These are phyloP conservation scores for Groenewaldozyma auringiensis DNA, from an alignment of 1,139 yeast species.

Conservation along the genomic window DNA sequence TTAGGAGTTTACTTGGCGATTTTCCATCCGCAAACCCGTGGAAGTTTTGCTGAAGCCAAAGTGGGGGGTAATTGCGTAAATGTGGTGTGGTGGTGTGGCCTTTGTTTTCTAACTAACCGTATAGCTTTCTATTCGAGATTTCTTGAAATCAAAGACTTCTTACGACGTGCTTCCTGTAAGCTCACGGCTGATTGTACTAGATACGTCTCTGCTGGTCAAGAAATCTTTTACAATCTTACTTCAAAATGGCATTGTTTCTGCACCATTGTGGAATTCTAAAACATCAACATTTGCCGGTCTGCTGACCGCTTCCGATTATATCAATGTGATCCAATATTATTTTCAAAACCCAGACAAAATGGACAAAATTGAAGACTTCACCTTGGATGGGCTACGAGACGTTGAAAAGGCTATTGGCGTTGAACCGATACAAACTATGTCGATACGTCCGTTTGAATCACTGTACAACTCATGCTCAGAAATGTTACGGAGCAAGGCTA, in stretches of 20 bases:
- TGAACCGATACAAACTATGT: conserved; percentile 77
- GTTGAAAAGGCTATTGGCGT: conserved; percentile 87
- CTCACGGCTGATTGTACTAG: conserved; percentile 86
- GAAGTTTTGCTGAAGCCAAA: too few relatives aligned
- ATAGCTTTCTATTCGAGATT: conserved; percentile 62
- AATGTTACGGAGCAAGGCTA: conserved; percentile 83
- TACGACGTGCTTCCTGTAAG: conserved; percentile 96
- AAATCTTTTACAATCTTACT: conserved; percentile 82
- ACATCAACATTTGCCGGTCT: conserved; percentile 90
- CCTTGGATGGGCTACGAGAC: conserved; percentile 71
- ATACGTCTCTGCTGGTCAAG: conserved; percentile 83
- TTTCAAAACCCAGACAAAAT: conserved; percentile 86
- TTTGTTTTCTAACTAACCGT: not conserved
- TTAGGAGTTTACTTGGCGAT: not conserved
- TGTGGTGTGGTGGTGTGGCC: conserved; percentile 9
- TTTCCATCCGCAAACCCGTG: too few relatives aligned
- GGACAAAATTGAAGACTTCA: conserved; percentile 80
- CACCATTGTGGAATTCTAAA: conserved; percentile 93
- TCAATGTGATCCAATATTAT: conserved; percentile 91
- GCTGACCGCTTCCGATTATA: conserved; percentile 84
- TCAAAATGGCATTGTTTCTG: conserved; percentile 91
- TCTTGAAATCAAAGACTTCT: conserved; percentile 83
- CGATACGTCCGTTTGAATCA: conserved; percentile 87
- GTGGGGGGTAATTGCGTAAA: too few relatives aligned
- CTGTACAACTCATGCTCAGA: conserved; percentile 89